Evolutionary conservation across 345 rosid species (phyloP), one percentile per base, ranked within the genome.

Genomic region (Populus deltoides): DNA sequence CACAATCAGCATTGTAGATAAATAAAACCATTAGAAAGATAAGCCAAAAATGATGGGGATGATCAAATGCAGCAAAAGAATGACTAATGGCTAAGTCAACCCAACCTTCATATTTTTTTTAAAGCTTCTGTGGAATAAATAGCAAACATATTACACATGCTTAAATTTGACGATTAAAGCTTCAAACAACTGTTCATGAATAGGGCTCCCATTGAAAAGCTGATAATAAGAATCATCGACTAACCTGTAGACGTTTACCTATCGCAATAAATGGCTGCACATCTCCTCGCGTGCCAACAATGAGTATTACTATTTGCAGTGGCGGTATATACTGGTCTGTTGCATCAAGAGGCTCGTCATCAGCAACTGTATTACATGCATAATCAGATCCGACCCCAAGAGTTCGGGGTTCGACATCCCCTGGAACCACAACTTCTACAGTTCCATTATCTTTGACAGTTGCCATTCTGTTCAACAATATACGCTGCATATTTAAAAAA

Each of bases 391-490:
- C 76, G 74, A 73, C 80, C 70, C 55, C 79, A 86, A 86, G 80
- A 81, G 79, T 77, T 70, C 82, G 90, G 9, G 89, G 86, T 80
- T 87, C 92, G 79, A 89, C 91, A 86, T 94, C 93, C 51, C 83
- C 92, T 49, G 98, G 94, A 78, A 97, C 90, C 78, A 91, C 92
- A 85, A 97, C 89, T 74, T 89, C 99, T 66, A 97, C 97, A 3
- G 99, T 97, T 76, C 99, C 99, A 83, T 96, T 89, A 87, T 91
- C 89, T 87, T 93, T 93, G 75, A 96, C 95, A 17, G 98, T 96
- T 77, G 98, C 97, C 83, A 96, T 88, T 85, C 99, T 89, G 73
- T 89, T 92, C 83, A 96, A 78, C 85, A 96, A 85, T 82, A 88
- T 81, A 74, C 90, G 87, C 99, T 96, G 94, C 93, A 87, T 76